Evolutionary conservation across 768 basidiomycete species (phyloP).

Genomic region (Boletus fagicola): DNA sequence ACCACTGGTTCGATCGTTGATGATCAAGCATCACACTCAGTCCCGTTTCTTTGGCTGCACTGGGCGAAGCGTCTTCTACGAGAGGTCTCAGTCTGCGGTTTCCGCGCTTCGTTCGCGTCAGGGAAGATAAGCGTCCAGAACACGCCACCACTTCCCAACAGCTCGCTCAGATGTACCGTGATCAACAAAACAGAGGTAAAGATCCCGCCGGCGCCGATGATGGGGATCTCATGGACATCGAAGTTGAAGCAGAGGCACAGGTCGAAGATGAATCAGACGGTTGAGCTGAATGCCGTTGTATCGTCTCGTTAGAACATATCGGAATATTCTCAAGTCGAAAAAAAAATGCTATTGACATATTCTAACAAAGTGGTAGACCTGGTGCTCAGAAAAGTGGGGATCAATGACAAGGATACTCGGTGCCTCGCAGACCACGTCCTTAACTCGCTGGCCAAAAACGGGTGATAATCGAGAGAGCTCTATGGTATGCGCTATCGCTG

Average conservation of each 20-base stretch:
- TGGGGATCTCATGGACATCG: slow-evolving; percentile 59
- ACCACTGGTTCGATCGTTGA: neutral
- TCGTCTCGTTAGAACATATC: neutral
- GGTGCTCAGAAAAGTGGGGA: neutral
- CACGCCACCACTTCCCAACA: slow-evolving; percentile 71
- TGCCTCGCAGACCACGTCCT: neutral
- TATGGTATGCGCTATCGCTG: slow-evolving; percentile 25
- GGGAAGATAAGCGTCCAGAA: slow-evolving; percentile 73
- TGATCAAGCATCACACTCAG: slow-evolving; percentile 69
- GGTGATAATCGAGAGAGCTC: slow-evolving; percentile 21
- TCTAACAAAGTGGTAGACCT: neutral
- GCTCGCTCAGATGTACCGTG: slow-evolving; percentile 64
- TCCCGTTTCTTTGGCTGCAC: slow-evolving; percentile 80
- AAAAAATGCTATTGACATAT: neutral
- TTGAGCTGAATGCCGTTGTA: neutral
- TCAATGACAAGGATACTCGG: neutral
- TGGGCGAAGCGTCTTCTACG: slow-evolving; percentile 51
- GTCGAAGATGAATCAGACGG: slow-evolving; percentile 32
- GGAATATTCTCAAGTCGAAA: neutral
- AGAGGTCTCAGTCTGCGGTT: slow-evolving; percentile 84
- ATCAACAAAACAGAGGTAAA: slow-evolving; percentile 49
- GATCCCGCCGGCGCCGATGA: slow-evolving; percentile 47
- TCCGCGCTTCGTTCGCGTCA: slow-evolving; percentile 74
- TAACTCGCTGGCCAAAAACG: slow-evolving; percentile 16
- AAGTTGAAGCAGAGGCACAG: slow-evolving; percentile 32